Conservation (phyloP, 306 rosid species). For the Glycine tomentella region DNA sequence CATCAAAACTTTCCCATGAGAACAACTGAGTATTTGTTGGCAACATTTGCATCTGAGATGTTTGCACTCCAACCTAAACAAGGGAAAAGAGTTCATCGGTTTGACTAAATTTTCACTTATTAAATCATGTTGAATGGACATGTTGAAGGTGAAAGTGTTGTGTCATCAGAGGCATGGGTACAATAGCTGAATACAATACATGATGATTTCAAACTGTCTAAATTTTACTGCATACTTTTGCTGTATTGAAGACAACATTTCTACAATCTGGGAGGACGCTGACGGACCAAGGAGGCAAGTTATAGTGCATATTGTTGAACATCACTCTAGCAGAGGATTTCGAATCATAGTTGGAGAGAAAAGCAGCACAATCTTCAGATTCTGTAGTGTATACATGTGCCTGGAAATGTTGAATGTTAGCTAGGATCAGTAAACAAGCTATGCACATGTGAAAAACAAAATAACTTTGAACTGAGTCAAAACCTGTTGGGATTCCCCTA, state of each 20-base stretch:
- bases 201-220: constrained; percentile 10
- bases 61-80: constrained; percentile 85
- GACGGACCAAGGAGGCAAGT: constrained; percentile 87
- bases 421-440: constrained; percentile 36
- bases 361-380: constrained; percentile 79
- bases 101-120: not conserved
- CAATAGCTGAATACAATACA: constrained; percentile 2
- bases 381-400: constrained; percentile 75
- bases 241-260: constrained; percentile 81
- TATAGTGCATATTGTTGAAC: constrained; percentile 88
- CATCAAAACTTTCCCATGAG: constrained; percentile 80
- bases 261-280: constrained; percentile 88
- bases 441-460: constrained; percentile 13
- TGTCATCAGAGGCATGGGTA: constrained; percentile 5
- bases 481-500: constrained; percentile 83
- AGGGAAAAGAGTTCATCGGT: constrained; percentile 28
- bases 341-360: constrained; percentile 74
- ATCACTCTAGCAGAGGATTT: constrained; percentile 68
- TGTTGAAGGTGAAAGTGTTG: not conserved
- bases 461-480: constrained; percentile 23
- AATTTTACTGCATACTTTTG: constrained; percentile 59
- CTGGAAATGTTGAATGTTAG: constrained; percentile 49
- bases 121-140: not conserved
- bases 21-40: constrained; percentile 62
- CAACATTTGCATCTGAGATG: constrained; percentile 82